Base-by-base conservation (phyloP, 768 basidiomycete genomes). In the Russula earlei region DNA sequence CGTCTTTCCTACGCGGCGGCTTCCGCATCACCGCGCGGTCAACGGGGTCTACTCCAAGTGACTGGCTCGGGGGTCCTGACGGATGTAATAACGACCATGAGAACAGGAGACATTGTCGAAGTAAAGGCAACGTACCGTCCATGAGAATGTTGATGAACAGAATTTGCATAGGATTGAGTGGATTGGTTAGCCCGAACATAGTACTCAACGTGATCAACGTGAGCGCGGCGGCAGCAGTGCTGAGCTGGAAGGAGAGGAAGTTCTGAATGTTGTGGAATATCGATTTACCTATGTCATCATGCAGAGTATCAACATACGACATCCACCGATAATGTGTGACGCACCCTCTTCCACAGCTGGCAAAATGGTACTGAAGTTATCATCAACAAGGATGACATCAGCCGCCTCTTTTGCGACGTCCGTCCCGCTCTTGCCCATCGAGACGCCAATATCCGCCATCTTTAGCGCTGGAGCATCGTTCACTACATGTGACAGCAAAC, bases 191-290 rank as follows among this genome's bases (percentile, higher is more conserved):
- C 14, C 87, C 83, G 64, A 98, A 82, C 68, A 93, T 77, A 20
- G 94, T 98, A 68, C 89, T 91, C 54, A 97, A 75, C 2, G 94
- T 94, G 71, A 98, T 97, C 62, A 98, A 75, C n/a, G 89, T 85
- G 62, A 98, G 74, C 3, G 94, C 93, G 20, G 95, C 92, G 3
- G 91, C 91, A n/a, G 95, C 95, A 2, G 95, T 98, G 63, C 91
- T 94, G 17, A 98, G 81, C 69, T 98, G 94, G 80, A 98, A 98
- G 40, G 89, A 82, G 54, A 98, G 73, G 77, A 98, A 98, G 69
- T 96, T 96, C 69, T 98, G 95, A 66, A 98, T 95, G 65, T 98
- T 98, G 72, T 97, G 91, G 70, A 97, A 98, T 64, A 98, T 98
- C 3, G 91, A 90, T 85, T 96, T 92, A 55, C 90, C 89, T 87